Evolutionary conservation across 1,139 yeast species (phyloP), one percentile per base, ranked within the genome.

Genomic region (Kodamaea suecica): DNA sequence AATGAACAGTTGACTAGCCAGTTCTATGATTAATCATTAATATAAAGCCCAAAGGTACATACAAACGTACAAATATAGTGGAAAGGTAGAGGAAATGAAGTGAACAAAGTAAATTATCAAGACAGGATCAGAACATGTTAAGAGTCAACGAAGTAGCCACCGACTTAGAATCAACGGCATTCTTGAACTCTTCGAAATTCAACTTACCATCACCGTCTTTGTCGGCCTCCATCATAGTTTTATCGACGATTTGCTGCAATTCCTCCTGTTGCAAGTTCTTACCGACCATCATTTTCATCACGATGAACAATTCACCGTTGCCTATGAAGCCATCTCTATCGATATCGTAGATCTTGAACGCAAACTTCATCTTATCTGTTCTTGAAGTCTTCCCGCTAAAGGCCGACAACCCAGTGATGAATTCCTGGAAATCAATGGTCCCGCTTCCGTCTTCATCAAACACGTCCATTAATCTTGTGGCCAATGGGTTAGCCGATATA

Each of bases 231-330:
- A 88, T 80, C 48, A 94, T 87, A 1, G 98, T 88, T 59, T 94
- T 80, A 57, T 94, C 98, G 11, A 90, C 97, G 40, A 90, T 78
- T 59, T 92, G 98, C 58, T 94, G 99, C 43, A 94, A 69, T 53
- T 92, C 97, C 25, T 77, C 80, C 41, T 86, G 95, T 44, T 80
- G 84, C 40, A 94, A 64, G 52, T 92, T 90, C 50, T 80, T 83
- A 3, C 97, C 98, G 27, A 92, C 98, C 98, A 94, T 94, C 80
- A 87, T 85, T 61, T 92, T 86, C 66, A 94, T 71, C 29, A 94
- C 97, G 32, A 92, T 73, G 53, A 83, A 94, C 39, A 94, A 63
- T 60, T 94, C 99, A 15, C 98, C 98, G 53, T 92, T 92, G 4
- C 97, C 90, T 30, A 94, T 86, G 53, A 58, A 88, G 0, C 98